Conservation (phyloP, 306 rosid genomes). For the Lablab purpureus region DNA sequence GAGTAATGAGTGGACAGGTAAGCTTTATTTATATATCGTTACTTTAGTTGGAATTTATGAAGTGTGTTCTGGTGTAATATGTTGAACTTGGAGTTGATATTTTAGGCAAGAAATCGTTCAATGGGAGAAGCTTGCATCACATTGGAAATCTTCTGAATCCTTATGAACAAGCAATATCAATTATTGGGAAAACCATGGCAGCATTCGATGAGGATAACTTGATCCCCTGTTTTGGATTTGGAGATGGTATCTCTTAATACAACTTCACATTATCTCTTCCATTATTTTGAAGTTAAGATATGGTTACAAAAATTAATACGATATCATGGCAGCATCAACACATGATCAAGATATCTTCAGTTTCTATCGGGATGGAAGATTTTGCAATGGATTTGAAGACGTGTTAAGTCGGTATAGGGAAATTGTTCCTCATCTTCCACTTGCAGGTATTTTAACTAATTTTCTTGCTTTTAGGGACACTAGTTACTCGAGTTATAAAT, state of each 20-base stretch:
- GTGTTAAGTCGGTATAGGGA: constrained; percentile 67
- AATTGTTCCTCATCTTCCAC: constrained; percentile 65
- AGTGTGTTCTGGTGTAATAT: constrained; percentile 34
- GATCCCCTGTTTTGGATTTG: constrained; percentile 82
- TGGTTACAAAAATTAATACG: constrained; percentile 7
- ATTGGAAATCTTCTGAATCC: constrained; percentile 65
- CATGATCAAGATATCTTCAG: constrained; percentile 74
- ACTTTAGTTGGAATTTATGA: background rate
- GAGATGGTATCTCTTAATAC: constrained; percentile 62
- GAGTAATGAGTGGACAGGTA: constrained; percentile 88
- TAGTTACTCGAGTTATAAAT: background rate
- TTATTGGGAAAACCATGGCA: constrained; percentile 75
- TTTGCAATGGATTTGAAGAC: constrained; percentile 77
- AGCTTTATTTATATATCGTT: background rate
- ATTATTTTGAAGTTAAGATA: constrained; percentile 14
- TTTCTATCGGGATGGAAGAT: constrained; percentile 59
- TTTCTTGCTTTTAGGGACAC: background rate
- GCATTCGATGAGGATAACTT: constrained; percentile 74
- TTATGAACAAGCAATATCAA: constrained; percentile 76
- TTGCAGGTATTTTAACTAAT: constrained; percentile 56
- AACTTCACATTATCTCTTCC: background rate
- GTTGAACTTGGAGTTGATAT: constrained; percentile 43
- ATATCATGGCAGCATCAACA: constrained; percentile 65
- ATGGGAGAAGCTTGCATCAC: constrained; percentile 70
- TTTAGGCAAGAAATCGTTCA: constrained; percentile 63